A percentile compares a stretch with the other conserved stretches of the same genome.
phyloP scores from a whole-genome alignment of 805 yeast genomes.

The Torulaspora franciscae region DNA sequence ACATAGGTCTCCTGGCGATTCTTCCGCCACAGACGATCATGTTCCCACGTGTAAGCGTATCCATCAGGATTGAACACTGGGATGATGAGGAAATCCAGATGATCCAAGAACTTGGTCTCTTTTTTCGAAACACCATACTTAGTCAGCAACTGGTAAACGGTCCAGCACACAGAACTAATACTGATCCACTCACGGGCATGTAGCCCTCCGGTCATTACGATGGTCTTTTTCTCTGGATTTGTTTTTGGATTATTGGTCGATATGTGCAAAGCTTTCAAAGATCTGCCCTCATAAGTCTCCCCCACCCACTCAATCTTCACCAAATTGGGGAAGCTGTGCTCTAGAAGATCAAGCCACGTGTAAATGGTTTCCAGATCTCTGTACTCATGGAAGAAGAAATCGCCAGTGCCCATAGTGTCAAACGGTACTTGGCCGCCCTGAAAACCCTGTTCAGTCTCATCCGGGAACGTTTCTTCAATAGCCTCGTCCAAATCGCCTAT shows the following conservation, averaged over 20 bases:
- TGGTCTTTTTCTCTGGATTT: constrained; percentile 50
- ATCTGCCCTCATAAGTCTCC: constrained; percentile 67
- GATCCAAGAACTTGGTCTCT: constrained; percentile 46
- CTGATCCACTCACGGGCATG: constrained; percentile 93
- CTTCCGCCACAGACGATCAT: constrained; percentile 83
- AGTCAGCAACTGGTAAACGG: constrained; percentile 44
- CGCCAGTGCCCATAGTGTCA: constrained; percentile 30
- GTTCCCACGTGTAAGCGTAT: constrained; percentile 73
- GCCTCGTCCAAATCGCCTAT: constrained; percentile 55
- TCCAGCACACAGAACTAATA: constrained; percentile 60
- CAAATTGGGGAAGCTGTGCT: constrained; percentile 57
- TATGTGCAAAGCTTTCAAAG: constrained; percentile 61
- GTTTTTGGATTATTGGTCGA: constrained; percentile 42
- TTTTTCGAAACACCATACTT: constrained; percentile 42
- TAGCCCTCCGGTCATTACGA: constrained; percentile 76
- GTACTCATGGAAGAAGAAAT: constrained; percentile 65
- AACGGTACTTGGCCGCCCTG: constrained; percentile 10
- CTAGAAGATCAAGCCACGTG: constrained; percentile 62
- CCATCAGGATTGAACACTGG: constrained; percentile 94
- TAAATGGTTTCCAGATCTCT: constrained; percentile 64
- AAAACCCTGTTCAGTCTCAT: neutral
- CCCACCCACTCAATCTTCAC: constrained; percentile 68
- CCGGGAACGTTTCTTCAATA: constrained; percentile 52
- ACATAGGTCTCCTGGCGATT: constrained; percentile 71
- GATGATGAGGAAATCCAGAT: constrained; percentile 66